phyloP scores from a whole-genome alignment of 306 rosid genomes.

The Casuarina cunninghamiana region DNA sequence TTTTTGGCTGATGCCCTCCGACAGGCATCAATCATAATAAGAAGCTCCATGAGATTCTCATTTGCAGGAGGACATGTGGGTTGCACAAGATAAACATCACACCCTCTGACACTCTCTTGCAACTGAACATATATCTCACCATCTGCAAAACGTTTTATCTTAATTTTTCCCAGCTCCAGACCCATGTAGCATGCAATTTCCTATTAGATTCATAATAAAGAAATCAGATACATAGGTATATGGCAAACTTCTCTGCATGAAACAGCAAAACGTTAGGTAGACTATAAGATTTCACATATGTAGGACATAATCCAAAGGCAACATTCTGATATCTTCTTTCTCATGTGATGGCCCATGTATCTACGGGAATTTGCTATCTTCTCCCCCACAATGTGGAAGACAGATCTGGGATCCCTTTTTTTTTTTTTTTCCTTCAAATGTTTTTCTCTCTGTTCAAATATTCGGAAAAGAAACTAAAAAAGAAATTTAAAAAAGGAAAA shows the following conservation, averaged over 20 bases:
- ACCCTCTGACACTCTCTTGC: slow-evolving; percentile 97
- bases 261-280: slow-evolving; percentile 4
- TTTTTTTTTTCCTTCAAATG: neutral
- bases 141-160: slow-evolving; percentile 95
- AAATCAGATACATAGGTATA: slow-evolving; percentile 12
- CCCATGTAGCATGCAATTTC: slow-evolving; percentile 98
- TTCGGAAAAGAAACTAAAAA: neutral
- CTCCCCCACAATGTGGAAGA: neutral
- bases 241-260: neutral
- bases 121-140: slow-evolving; percentile 95
- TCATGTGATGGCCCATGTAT: no score
- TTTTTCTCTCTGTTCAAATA: no score
- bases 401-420: neutral
- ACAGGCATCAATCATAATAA: slow-evolving; percentile 91
- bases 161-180: slow-evolving; percentile 79
- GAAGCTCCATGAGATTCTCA: slow-evolving; percentile 94
- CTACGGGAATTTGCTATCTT: neutral
- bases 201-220: slow-evolving; percentile 30
- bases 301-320: neutral
- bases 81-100: slow-evolving; percentile 92
- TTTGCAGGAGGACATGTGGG: slow-evolving; percentile 99
- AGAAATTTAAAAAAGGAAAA: neutral
- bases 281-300: neutral
- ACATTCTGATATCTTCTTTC: neutral
- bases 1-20: slow-evolving; percentile 96